Conservation (phyloP, 352 stramenopile species). For the Elongisporangium undulatum region DNA sequence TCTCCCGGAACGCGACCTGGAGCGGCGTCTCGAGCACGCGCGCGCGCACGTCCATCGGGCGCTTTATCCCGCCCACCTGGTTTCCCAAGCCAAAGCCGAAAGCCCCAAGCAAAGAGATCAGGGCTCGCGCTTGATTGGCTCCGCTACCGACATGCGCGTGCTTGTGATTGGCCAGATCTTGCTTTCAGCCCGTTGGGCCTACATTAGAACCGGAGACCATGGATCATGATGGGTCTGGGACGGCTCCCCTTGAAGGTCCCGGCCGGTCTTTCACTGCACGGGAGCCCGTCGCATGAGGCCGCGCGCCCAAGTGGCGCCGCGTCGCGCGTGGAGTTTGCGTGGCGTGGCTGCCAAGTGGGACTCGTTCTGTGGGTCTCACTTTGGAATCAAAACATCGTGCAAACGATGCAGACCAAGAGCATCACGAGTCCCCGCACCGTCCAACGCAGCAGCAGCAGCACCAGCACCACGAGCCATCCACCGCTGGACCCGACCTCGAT, state of each 20-base stretch:
- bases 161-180: background rate
- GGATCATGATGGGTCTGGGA: background rate
- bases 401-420: background rate
- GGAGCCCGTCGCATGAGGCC: background rate
- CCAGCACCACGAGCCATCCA: too few species aligned
- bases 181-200: background rate
- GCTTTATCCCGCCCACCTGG: slow-evolving; percentile 2
- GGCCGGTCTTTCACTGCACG: background rate
- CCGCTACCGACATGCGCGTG: background rate
- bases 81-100: slow-evolving; percentile 1
- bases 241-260: background rate
- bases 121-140: background rate
- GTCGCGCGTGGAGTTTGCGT: background rate
- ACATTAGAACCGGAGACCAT: background rate
- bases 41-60: slow-evolving; percentile 31
- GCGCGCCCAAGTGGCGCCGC: too few species aligned
- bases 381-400: background rate
- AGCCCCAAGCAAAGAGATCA: background rate
- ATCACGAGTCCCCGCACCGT: background rate
- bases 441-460: background rate
- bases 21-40: slow-evolving; percentile 79
- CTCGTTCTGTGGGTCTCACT: background rate
- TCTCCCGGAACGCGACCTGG: slow-evolving; percentile 65
- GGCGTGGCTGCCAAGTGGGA: background rate
- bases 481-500: background rate